Evolutionary conservation across 108 stramenopile species (phyloP).

Genomic region (Cylindrotheca fusiformis): DNA sequence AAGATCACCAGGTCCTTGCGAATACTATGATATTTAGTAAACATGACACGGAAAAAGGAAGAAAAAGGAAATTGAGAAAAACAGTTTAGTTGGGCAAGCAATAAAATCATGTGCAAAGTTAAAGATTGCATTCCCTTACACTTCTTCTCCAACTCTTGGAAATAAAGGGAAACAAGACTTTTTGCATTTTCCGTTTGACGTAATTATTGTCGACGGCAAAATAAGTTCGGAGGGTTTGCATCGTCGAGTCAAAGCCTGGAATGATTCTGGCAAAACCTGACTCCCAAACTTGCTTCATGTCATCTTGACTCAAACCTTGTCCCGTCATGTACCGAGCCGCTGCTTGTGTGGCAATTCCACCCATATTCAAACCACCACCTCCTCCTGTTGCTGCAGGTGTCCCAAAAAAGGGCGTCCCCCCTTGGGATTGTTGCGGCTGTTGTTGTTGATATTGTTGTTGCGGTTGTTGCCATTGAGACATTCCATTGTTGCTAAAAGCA

Average conservation of each 20-base stretch:
- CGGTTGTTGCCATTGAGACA: not conserved
- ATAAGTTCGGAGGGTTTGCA: constrained; percentile 78
- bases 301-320: not conserved
- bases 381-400: not conserved
- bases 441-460: not conserved
- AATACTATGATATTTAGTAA: too few relatives aligned
- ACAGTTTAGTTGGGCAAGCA: not conserved
- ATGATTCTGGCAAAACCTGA: constrained; percentile 41
- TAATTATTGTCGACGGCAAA: constrained; percentile 96
- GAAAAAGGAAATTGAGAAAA: not conserved
- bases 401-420: not conserved
- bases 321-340: not conserved
- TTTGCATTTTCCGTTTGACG: constrained; percentile 86
- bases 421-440: not conserved
- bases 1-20: too few relatives aligned
- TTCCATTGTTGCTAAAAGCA: not conserved
- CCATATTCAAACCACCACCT: not conserved
- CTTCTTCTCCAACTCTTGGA: constrained; percentile 69
- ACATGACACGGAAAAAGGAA: not conserved
- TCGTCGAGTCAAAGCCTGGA: constrained; percentile 73
- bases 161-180: constrained; percentile 85
- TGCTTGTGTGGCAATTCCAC: not conserved
- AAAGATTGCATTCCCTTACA: not conserved
- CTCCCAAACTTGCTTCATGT: not conserved
- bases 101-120: too few relatives aligned